Base-by-base conservation (phyloP, 2,329 filamentous ascomycete species). In the Sclerotiophoma versabilis region DNA sequence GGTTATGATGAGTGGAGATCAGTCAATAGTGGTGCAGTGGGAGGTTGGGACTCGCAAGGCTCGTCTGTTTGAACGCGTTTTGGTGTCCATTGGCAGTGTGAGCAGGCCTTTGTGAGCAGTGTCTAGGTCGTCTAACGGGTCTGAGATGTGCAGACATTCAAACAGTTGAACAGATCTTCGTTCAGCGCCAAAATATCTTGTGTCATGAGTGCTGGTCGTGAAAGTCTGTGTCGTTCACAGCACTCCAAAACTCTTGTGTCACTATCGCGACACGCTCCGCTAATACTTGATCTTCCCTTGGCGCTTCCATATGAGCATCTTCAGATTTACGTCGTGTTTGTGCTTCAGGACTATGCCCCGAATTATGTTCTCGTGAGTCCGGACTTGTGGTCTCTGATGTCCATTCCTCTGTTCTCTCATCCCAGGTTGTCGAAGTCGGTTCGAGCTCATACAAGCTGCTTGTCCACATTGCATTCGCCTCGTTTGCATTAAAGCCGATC, bases 401-500 rank as follows among this genome's bases (percentile, higher is more conserved):
- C 23, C 27, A 41, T 1, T 17, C 29, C 7, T 22, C 2, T 6
- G 19, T 15, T 12, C 12, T 26, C 12, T 44, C 27, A 5, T 2
- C 30, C 33, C 39, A 34, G 2, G 4, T 11, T n/a, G n/a, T 22
- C 6, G 15, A 17, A 6, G 1, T 20, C 19, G 15, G 4, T 5
- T 27, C 10, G 10, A 4, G 5, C 6, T 7, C n/a, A 6, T 41
- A n/a, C 2, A 8, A 10, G 7, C 19, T 23, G 14, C 5, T n/a
- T 15, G 15, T 39, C 63, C 64, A 65, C 2, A 25, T 36, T 49
- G 49, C 58, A 0, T 15, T 26, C 3, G 25, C 32, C 3, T 45
- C 36, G 5, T 38, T 42, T 2, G 51, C 34, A 15, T 62, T 54
- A 19, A 59, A 38, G 15, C 29, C 34, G 7, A 25, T 12, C 2